Base-by-base conservation (phyloP, 1,284 basidiomycete genomes). In the Agroathelia rolfsii region DNA sequence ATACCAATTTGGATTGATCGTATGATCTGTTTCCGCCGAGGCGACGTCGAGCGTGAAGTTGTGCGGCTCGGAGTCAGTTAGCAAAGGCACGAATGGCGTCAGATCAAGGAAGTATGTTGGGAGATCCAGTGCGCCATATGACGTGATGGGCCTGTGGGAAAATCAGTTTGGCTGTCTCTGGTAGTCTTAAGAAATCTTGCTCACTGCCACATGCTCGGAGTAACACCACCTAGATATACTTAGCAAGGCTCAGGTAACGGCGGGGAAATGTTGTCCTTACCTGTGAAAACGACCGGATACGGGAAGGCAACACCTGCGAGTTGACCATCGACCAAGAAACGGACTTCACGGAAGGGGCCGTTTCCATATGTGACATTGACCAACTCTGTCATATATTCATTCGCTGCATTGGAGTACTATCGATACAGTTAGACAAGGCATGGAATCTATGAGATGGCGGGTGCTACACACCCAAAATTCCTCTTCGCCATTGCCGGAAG, bases 81-180 rank as follows among this genome's bases (percentile, higher is more conserved):
- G 62, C 13, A 74, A 46, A 4, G 80, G 81, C 1, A 82, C 64
- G 51, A 87, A 88, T 1, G 84, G 81, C 10, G 83, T 84, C 32
- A 86, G 56, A 51, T 88, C 85, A 24, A 87, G 47, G 47, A 75
- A 75, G 53, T 88, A 86, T 2, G 76, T 81, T 1, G 85, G 84
- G 17, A 84, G 64, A 43, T 87, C 80, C 22, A 84, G 59, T 2
- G 83, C 80, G 8, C 83, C 82, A 45, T 81, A 86, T 2, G 82
- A 73, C 3, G 76, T 70, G 47, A 86, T 81, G 0, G 85, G 85
- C 38, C 82, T 79, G 28, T 17, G 4, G 31, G 13, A 34, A n/a
- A n/a, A n/a, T n/a, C n/a, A n/a, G n/a, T n/a, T n/a, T n/a, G n/a
- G n/a, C n/a, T n/a, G n/a, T n/a, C n/a, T n/a, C n/a, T n/a, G n/a